phyloP scores from a whole-genome alignment of 441 rosid genomes.

The Isatis lusitanica region DNA sequence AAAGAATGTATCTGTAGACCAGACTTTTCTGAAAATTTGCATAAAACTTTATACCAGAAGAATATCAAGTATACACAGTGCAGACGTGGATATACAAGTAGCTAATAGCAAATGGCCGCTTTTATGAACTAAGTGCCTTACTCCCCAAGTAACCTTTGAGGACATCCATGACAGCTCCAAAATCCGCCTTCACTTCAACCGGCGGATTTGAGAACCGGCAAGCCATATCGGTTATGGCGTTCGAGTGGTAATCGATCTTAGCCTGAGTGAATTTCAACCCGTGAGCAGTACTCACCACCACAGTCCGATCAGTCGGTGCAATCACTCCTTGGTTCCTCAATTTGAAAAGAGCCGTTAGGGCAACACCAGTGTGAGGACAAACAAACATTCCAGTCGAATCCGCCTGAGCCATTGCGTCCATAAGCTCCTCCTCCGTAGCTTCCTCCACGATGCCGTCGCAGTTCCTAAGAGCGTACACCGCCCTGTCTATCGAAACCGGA shows the following conservation, averaged over 20 bases:
- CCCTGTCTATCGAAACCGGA: conserved; percentile 59
- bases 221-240: conserved; percentile 50
- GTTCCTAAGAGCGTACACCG: conserved; percentile 48
- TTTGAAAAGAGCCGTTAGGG: conserved; percentile 51
- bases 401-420: conserved; percentile 63
- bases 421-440: conserved; percentile 58
- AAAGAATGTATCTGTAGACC: not conserved
- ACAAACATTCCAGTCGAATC: conserved; percentile 69
- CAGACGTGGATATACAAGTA: not conserved
- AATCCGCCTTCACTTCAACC: conserved; percentile 51
- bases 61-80: not conserved
- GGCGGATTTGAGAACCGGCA: conserved; percentile 54
- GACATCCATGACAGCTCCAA: conserved; percentile 62
- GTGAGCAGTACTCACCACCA: conserved; percentile 65
- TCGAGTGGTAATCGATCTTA: conserved; percentile 58
- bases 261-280: conserved; percentile 59
- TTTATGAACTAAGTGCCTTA: conserved; percentile 36
- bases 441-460: conserved; percentile 60
- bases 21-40: not conserved
- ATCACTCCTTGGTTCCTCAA: conserved; percentile 55
- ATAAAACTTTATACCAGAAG: not conserved
- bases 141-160: conserved; percentile 44
- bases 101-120: not conserved
- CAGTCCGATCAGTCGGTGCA: conserved; percentile 44
- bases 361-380: conserved; percentile 69